phyloP scores from a whole-genome alignment of 2,329 filamentous ascomycete genomes.

The Penicillium sp. region DNA sequence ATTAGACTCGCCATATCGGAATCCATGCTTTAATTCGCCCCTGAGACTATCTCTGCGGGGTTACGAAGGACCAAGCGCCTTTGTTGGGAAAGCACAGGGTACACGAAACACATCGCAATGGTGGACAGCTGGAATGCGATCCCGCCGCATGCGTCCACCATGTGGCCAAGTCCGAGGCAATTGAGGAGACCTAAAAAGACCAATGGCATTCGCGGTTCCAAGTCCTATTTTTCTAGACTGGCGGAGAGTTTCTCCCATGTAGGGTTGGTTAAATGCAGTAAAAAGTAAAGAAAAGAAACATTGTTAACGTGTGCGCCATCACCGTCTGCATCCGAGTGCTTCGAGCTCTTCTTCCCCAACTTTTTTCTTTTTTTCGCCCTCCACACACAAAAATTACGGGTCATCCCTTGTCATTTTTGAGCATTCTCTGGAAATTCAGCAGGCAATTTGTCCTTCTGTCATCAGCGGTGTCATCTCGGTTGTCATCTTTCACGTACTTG shows the following conservation, averaged over 20 bases:
- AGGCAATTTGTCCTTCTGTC: not conserved
- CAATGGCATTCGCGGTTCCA: not conserved
- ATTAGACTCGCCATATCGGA: not conserved
- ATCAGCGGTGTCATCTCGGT: not conserved
- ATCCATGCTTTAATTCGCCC: not conserved
- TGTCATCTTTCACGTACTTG: not conserved
- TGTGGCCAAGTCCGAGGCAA: constrained; percentile 12
- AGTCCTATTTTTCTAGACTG: constrained; percentile 1
- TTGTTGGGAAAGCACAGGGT: constrained; percentile 1
- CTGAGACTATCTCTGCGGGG: constrained; percentile 13
- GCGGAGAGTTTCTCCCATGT: not conserved
- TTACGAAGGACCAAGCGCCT: constrained; percentile 18
- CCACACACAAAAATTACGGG: not conserved
- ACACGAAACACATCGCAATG: not conserved
- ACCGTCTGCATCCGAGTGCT: constrained; percentile 5
- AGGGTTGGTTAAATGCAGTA: not conserved
- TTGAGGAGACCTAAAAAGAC: constrained; percentile 1
- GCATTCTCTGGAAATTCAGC: too few relatives aligned
- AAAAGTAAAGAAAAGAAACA: not conserved
- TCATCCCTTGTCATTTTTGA: not conserved
- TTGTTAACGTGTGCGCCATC: not conserved
- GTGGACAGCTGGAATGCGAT: not conserved
- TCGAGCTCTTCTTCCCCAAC: constrained; percentile 8
- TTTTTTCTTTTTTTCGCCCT: not conserved
- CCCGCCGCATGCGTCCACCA: constrained; percentile 14